Conservation (phyloP, 2,329 filamentous ascomycete genomes). For the Alternaria novae-zelandiae region DNA sequence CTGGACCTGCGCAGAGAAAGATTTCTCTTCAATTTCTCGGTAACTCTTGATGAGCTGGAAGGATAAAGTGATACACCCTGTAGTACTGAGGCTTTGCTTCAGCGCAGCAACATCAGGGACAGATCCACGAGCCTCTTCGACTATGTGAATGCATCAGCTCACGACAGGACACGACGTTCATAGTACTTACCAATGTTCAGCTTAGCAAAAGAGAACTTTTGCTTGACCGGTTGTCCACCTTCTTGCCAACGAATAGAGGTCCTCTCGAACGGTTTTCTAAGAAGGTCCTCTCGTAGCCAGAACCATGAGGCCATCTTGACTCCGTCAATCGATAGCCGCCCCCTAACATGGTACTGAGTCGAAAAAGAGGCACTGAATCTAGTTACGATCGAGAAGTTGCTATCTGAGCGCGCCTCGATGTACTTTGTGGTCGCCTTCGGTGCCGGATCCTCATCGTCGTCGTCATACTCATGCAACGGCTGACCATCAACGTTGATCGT, state of each 20-base stretch:
- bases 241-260: background rate
- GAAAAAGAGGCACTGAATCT: background rate
- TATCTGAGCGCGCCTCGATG: slow-evolving; percentile 7
- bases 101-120: background rate
- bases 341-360: background rate
- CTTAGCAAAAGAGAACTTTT: slow-evolving; percentile 8
- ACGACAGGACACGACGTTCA: background rate
- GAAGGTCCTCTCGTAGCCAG: background rate
- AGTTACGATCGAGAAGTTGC: slow-evolving; percentile 1
- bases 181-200: slow-evolving; percentile 15
- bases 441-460: background rate
- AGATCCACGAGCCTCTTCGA: background rate
- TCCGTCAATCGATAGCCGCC: background rate
- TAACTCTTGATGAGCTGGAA: background rate
- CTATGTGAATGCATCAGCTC: background rate
- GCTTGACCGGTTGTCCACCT: background rate
- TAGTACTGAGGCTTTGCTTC: background rate
- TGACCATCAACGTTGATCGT: slow-evolving; percentile 8
- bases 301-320: background rate
- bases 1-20: too few species aligned
- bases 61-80: background rate
- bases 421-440: slow-evolving; percentile 8
- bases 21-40: too few species aligned
- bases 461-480: slow-evolving; percentile 16
- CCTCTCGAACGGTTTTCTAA: too few species aligned